A percentile compares a stretch with the other conserved stretches of the same genome.
phyloP scores from a whole-genome alignment of 371 early-diverging fungal species.

The Syncephalis fuscata region DNA sequence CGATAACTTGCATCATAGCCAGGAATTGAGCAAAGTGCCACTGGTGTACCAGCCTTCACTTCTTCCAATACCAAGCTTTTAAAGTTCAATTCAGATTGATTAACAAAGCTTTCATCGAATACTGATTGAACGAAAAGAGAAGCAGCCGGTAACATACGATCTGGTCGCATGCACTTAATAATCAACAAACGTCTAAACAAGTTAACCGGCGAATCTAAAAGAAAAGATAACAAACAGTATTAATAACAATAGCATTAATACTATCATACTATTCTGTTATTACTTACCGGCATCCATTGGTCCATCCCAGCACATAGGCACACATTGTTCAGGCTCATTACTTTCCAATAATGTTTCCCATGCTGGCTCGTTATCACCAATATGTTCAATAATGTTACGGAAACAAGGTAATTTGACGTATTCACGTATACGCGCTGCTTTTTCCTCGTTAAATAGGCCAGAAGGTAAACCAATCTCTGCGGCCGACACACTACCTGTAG shows the following conservation, averaged over 20 bases:
- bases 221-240: not conserved
- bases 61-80: slow-evolving; percentile 56
- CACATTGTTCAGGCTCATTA: slow-evolving; percentile 32
- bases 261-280: not conserved
- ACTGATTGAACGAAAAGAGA: slow-evolving; percentile 57
- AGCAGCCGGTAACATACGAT: slow-evolving; percentile 62
- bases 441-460: slow-evolving; percentile 43
- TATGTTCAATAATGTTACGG: slow-evolving; percentile 27
- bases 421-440: slow-evolving; percentile 27
- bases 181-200: slow-evolving; percentile 58
- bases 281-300: slow-evolving; percentile 3
- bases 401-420: slow-evolving; percentile 34
- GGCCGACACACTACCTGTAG: slow-evolving; percentile 21
- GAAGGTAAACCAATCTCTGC: slow-evolving; percentile 18
- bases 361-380: slow-evolving; percentile 21
- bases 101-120: slow-evolving; percentile 44
- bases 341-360: slow-evolving; percentile 42
- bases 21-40: slow-evolving; percentile 85
- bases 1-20: slow-evolving; percentile 94
- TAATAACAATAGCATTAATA: not conserved
- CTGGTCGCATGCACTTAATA: slow-evolving; percentile 78
- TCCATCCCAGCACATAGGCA: slow-evolving; percentile 47
- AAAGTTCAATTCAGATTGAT: slow-evolving; percentile 48
- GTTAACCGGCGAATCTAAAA: slow-evolving; percentile 5
- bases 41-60: slow-evolving; percentile 52